These are phyloP conservation scores for Inosperma sp. DNA, from an alignment of 768 basidiomycete genomes.

Conservation along the genomic window DNA sequence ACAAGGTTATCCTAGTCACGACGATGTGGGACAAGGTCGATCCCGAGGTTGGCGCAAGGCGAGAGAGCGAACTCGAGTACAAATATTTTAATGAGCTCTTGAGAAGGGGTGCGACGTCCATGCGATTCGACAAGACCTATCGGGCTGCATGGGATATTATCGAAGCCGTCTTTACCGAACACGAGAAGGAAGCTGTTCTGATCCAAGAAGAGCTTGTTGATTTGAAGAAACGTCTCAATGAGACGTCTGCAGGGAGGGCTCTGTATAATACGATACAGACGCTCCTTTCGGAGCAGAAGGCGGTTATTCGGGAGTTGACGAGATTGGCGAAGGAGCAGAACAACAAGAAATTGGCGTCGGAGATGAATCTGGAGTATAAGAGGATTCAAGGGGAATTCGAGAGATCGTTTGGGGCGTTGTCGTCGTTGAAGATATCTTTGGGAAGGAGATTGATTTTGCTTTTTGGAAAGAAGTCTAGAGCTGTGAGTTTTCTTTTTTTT, in stretches of 20 bases:
- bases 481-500: conserved; percentile 5
- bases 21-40: conserved; percentile 37
- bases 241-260: conserved; percentile 29
- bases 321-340: conserved; percentile 5
- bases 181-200: conserved; percentile 17
- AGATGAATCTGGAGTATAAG: conserved; percentile 16
- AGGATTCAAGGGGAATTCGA: conserved; percentile 21
- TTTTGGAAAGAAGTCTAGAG: conserved; percentile 14
- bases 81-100: conserved; percentile 30
- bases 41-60: conserved; percentile 15
- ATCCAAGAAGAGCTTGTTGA: conserved; percentile 33
- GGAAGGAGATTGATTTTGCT: conserved; percentile 17
- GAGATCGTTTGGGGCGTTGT: conserved; percentile 19
- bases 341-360: conserved; percentile 14
- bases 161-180: conserved; percentile 15
- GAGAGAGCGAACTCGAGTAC: conserved; percentile 26
- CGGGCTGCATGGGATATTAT: conserved; percentile 28
- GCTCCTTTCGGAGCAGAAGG: conserved; percentile 23
- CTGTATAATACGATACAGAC: conserved; percentile 24
- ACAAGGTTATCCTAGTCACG: conserved; percentile 32
- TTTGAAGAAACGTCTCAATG: conserved; percentile 22
- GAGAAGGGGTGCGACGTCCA: conserved; percentile 21
- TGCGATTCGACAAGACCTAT: conserved; percentile 20
- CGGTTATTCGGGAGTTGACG: conserved; percentile 3
- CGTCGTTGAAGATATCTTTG: conserved; percentile 24